Evolutionary conservation across 148 eudicot species (phyloP), one percentile per base, ranked within the genome.

Genomic region (Silene conica): DNA sequence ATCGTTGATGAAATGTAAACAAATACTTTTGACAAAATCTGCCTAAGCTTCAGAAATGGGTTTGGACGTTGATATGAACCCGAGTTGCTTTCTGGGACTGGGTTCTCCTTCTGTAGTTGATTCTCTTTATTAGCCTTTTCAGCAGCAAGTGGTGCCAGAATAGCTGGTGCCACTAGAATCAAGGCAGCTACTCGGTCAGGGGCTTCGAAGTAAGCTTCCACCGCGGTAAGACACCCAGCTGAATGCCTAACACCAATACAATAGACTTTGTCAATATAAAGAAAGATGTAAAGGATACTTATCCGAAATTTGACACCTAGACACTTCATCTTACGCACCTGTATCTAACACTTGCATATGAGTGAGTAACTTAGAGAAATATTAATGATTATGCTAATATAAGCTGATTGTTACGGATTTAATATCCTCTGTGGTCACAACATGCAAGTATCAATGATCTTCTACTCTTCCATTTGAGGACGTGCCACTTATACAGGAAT

Each of bases 151-250:
- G 97, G 97, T 56, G 97, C 90, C 8, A 91, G 0, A 78, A 94
- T 91, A 71, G 98, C 98, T 7, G 97, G 98, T 28, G 93, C 98
- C 55, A 94, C 93, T 60, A 94, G 93, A 79, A 94, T 86, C 75
- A 94, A 76, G 58, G 96, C 98, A 82, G 98, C 96, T 77, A 94
- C 85, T 5, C 87, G 87, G 59, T 87, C 87, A 20, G 98, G 98
- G 64, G 98, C 96, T 82, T 91, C 97, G 69, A 94, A 90, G 81
- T 94, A 94, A 74, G 98, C 41, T 55, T 89, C 80, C 58, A 88
- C 93, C 43, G 97, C 98, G 60, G 87, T 86, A 59, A 83, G 84
- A 59, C 96, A 82, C 70, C 98, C 98, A 67, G 97, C 98, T 72
- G 97, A 94, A 80, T 94, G 97, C 88, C 98, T 94, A 83, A 48